phyloP scores from a whole-genome alignment of 129 eudicot genomes.

The Sambucus nigra region DNA sequence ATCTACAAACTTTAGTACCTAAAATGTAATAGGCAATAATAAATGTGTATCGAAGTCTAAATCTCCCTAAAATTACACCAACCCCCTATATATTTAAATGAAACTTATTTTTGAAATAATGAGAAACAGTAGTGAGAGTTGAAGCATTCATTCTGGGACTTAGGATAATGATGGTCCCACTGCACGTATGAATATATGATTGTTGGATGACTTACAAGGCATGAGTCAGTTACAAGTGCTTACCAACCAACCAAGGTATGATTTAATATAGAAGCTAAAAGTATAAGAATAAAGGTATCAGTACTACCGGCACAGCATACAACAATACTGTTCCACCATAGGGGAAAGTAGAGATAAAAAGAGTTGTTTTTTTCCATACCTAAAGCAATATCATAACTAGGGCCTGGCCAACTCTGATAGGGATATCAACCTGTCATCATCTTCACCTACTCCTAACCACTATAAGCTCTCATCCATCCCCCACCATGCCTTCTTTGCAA shows the following conservation, averaged over 20 bases:
- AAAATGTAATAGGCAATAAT: too few relatives aligned
- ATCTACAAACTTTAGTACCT: too few relatives aligned
- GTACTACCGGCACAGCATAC: background rate
- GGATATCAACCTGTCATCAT: conserved; percentile 26
- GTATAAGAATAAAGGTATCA: conserved; percentile 12
- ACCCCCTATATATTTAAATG: too few relatives aligned
- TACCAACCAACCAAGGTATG: conserved; percentile 12
- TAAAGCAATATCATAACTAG: conserved; percentile 16
- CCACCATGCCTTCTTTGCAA: background rate
- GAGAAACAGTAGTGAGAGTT: too few relatives aligned
- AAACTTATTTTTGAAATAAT: too few relatives aligned
- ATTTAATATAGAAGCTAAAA: background rate
- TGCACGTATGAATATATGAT: background rate
- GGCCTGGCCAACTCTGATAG: conserved; percentile 20
- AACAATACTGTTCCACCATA: background rate
- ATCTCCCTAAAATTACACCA: too few relatives aligned
- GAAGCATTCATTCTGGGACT: background rate
- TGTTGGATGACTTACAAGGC: background rate
- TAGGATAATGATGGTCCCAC: background rate
- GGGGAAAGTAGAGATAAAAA: background rate
- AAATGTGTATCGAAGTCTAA: too few relatives aligned
- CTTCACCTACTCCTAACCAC: conserved; percentile 53
- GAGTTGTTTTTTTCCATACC: conserved; percentile 8
- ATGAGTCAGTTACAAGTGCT: conserved; percentile 1
- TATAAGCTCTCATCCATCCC: conserved; percentile 1